Base-by-base conservation (phyloP, 352 stramenopile species). In the Chrysophaeum taylorii region DNA sequence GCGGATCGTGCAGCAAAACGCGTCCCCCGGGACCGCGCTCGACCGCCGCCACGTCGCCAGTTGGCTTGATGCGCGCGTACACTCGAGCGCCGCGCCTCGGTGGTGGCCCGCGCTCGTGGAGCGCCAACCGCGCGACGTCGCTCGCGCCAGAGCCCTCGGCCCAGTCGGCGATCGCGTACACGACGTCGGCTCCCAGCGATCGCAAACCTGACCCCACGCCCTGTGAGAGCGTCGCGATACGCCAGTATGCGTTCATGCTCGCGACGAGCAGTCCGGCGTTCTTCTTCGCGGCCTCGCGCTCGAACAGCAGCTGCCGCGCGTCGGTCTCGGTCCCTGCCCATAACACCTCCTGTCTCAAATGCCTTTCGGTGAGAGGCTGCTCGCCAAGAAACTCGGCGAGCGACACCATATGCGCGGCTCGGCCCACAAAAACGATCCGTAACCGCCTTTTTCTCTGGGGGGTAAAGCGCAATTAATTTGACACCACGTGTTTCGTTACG, bases 1-100 rank as follows among this genome's bases (percentile, higher is more conserved):
- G 53, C 23, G 70, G 57, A 38, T 80, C 75, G 52, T 78, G 74
- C 1, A 80, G 16, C 2, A 72, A 12, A n/a, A 75, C 31, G n/a
- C n/a, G n/a, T n/a, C n/a, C n/a, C 45, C 18, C 9, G 18, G 45
- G 9, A 25, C 9, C 45, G 45, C 9, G 33, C 33, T 2, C 12
- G 2, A 41, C 33, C 2, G 14, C 33, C 14, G 35, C 53, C 4
- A 41, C 53, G n/a, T n/a, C n/a, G n/a, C n/a, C n/a, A n/a, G n/a
- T n/a, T n/a, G n/a, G n/a, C n/a, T n/a, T n/a, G n/a, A n/a, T n/a
- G n/a, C n/a, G n/a, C 9, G 29, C 53, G 27, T 38, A 25, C 50
- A 27, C 50, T 16, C n/a, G 50, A 16, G 50, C 18, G 9, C 18
- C 50, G 50, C 18, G 50, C n/a, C n/a, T n/a, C n/a, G n/a, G n/a